A percentile compares a stretch with the other conserved stretches of the same genome.
Evolutionary conservation across 2,329 filamentous ascomycete genomes (phyloP).

Genomic region (Beauveria sp.): DNA sequence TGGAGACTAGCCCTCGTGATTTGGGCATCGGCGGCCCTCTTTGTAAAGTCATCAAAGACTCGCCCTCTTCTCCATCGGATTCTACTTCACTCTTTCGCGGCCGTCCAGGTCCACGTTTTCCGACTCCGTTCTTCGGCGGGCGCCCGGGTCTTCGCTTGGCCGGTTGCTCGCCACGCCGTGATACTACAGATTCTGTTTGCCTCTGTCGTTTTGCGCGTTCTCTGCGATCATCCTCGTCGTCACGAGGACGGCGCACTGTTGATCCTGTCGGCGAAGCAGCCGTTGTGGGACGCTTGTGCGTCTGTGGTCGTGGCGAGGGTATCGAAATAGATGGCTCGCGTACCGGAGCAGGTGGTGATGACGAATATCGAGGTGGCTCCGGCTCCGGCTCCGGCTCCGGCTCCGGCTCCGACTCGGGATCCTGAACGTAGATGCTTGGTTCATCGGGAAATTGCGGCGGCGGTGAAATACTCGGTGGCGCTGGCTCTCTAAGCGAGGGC

Average conservation of each 20-base stretch:
- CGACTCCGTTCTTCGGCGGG: slow-evolving; percentile 10
- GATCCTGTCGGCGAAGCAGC: neutral
- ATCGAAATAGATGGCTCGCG: neutral
- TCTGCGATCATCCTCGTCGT: neutral
- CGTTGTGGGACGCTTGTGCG: slow-evolving; percentile 1
- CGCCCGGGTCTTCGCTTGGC: slow-evolving; percentile 9
- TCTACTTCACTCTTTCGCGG: slow-evolving; percentile 5
- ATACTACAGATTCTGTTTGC: slow-evolving; percentile 5
- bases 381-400: slow-evolving; percentile 10
- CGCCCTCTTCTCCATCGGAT: slow-evolving; percentile 26
- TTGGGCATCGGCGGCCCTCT: slow-evolving; percentile 42
- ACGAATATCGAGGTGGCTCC: neutral
- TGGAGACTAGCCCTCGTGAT: slow-evolving; percentile 38
- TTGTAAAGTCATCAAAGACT: slow-evolving; percentile 32
- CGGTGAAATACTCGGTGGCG: neutral
- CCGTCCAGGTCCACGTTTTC: slow-evolving; percentile 2
- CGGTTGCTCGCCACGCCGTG: neutral
- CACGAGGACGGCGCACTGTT: neutral
- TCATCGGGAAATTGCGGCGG: neutral
- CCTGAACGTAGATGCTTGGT: neutral
- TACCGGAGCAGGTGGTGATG: neutral
- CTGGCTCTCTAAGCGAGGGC: neutral
- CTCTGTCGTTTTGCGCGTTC: neutral
- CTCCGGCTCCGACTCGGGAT: slow-evolving; percentile 15
- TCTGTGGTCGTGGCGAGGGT: neutral